A percentile compares a stretch with the other conserved stretches of the same genome.
These are phyloP conservation scores for Xanthoparmelia taractica DNA, from an alignment of 495 filamentous ascomycete species.

Conservation along the genomic window DNA sequence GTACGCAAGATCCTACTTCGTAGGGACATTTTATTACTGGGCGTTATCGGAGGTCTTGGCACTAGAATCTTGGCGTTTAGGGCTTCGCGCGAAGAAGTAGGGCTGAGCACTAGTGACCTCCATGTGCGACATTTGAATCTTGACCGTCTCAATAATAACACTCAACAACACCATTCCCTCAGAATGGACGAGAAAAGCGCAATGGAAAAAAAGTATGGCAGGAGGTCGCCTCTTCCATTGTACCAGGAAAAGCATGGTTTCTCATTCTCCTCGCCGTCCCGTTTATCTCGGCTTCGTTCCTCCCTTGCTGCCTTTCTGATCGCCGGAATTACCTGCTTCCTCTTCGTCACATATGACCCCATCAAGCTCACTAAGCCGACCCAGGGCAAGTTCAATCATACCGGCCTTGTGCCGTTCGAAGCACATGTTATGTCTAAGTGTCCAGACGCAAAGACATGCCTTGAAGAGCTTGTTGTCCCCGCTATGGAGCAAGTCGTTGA, in stretches of 20 bases:
- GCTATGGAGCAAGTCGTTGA: slow-evolving; percentile 72
- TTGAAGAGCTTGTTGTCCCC: slow-evolving; percentile 73
- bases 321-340: slow-evolving; percentile 10
- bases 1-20: too few species aligned
- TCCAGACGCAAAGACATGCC: slow-evolving; percentile 74
- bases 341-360: slow-evolving; percentile 17
- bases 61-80: too few species aligned
- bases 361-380: neutral
- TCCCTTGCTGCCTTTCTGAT: slow-evolving; percentile 4
- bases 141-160: neutral
- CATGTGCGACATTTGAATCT: too few species aligned
- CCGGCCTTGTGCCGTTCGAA: slow-evolving; percentile 64
- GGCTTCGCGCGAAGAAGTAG: too few species aligned
- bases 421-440: slow-evolving; percentile 95
- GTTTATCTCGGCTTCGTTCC: neutral
- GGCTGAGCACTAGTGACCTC: too few species aligned
- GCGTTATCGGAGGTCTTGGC: too few species aligned
- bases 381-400: neutral
- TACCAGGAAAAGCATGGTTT: neutral
- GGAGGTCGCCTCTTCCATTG: slow-evolving; percentile 4
- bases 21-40: too few species aligned
- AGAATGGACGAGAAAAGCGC: slow-evolving; percentile 17
- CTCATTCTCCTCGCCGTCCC: slow-evolving; percentile 5
- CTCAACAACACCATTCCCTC: neutral
- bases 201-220: slow-evolving; percentile 9